Percentiles rank a stretch among this genome's conserved stretches.
Evolutionary conservation across 371 early-diverging fungal species (phyloP).

Genomic region (Gilbertella persicaria): DNA sequence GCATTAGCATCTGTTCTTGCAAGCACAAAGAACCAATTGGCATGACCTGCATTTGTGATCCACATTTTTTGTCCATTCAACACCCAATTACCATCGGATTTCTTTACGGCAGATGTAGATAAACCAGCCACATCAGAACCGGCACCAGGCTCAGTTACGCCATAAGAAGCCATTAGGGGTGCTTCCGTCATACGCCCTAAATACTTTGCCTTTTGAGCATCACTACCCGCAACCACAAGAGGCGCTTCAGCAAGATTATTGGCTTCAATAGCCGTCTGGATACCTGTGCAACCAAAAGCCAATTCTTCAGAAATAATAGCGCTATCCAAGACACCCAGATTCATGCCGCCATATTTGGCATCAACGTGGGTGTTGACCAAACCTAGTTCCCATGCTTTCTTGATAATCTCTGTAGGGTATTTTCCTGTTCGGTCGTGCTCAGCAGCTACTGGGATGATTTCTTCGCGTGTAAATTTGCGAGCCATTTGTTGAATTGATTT

Average conservation of each 20-base stretch:
- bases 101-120: constrained; percentile 65
- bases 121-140: constrained; percentile 79
- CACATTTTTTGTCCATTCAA: constrained; percentile 80
- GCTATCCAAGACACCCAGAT: constrained; percentile 80
- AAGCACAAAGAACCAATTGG: constrained; percentile 98
- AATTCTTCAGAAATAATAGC: constrained; percentile 85
- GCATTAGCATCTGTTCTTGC: constrained; percentile 86
- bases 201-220: constrained; percentile 87
- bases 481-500: constrained; percentile 88
- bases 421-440: constrained; percentile 94
- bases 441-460: constrained; percentile 92
- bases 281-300: constrained; percentile 95
- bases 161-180: constrained; percentile 92
- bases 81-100: constrained; percentile 67
- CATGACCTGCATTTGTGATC: constrained; percentile 97
- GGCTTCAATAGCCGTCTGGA: constrained; percentile 97
- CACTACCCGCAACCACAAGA: constrained; percentile 84
- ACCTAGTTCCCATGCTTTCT: constrained; percentile 96
- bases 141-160: constrained; percentile 88
- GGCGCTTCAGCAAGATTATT: constrained; percentile 96
- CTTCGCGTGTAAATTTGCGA: constrained; percentile 88
- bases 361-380: constrained; percentile 94
- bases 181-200: constrained; percentile 94
- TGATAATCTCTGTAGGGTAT: constrained; percentile 89
- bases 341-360: constrained; percentile 84